Conservation (phyloP, 805 yeast genomes). For the Candida sphagnicola region DNA sequence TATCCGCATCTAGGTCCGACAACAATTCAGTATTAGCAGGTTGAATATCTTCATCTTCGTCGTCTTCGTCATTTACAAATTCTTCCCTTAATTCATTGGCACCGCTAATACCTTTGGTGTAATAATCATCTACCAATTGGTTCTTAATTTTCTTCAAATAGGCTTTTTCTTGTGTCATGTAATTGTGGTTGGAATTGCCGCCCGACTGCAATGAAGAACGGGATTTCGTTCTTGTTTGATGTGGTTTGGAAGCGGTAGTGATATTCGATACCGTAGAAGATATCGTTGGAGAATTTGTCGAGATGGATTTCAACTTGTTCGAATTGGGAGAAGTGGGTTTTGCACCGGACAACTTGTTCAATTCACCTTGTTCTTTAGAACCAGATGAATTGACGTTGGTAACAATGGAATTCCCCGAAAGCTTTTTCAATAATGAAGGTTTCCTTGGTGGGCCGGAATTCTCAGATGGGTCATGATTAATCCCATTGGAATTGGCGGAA, state of each 20-base stretch:
- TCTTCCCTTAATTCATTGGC: constrained; percentile 22
- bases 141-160: constrained; percentile 61
- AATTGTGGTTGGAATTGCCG: constrained; percentile 15
- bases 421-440: not conserved
- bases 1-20: constrained; percentile 39
- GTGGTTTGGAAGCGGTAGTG: not conserved
- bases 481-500: not conserved
- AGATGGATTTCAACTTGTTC: not conserved
- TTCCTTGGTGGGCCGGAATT: not conserved
- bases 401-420: not conserved
- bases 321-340: not conserved
- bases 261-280: not conserved
- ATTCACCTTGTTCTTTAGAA: no score
- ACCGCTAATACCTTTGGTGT: constrained; percentile 60
- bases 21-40: constrained; percentile 26
- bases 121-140: constrained; percentile 64
- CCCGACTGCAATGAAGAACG: not conserved
- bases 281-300: no score
- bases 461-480: not conserved
- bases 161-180: constrained; percentile 61
- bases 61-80: constrained; percentile 20
- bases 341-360: no score
- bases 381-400: not conserved
- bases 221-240: not conserved
- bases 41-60: constrained; percentile 17